These are phyloP conservation scores for Austropuccinia psidii DNA, from an alignment of 1,284 basidiomycete species.

Conservation along the genomic window DNA sequence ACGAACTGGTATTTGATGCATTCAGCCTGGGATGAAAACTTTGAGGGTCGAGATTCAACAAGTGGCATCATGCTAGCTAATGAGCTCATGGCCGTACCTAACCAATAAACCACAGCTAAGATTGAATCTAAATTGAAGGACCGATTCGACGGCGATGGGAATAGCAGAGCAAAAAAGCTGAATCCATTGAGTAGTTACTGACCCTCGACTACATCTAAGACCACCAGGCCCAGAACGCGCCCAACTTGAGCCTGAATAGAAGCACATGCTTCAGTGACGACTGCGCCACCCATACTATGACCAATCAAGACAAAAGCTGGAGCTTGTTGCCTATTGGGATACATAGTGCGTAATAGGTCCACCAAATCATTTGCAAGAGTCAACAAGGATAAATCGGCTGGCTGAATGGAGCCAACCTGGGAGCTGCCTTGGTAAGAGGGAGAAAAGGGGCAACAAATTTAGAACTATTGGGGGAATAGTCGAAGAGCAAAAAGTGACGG, in stretches of 20 bases:
- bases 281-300: slow-evolving; percentile 62
- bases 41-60: slow-evolving; percentile 71
- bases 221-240: slow-evolving; percentile 68
- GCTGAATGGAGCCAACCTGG: not conserved
- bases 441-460: not conserved
- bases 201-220: slow-evolving; percentile 91
- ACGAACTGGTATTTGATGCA: slow-evolving; percentile 87
- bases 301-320: slow-evolving; percentile 58
- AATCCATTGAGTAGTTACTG: not conserved
- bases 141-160: too few relatives aligned
- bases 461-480: not conserved
- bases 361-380: slow-evolving; percentile 65
- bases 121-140: too few relatives aligned
- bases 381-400: slow-evolving; percentile 62
- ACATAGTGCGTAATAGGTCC: slow-evolving; percentile 61
- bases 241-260: slow-evolving; percentile 62
- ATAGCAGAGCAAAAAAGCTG: not conserved
- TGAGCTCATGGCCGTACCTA: slow-evolving; percentile 78
- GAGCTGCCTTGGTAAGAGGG: not conserved
- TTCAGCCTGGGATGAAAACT: slow-evolving; percentile 71
- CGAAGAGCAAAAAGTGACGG: not conserved
- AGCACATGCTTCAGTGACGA: slow-evolving; percentile 65
- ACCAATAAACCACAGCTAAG: too few relatives aligned
- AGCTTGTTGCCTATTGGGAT: slow-evolving; percentile 57
- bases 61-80: slow-evolving; percentile 82